These are phyloP conservation scores for Saturnispora galanensis DNA, from an alignment of 805 yeast genomes.

Conservation along the genomic window DNA sequence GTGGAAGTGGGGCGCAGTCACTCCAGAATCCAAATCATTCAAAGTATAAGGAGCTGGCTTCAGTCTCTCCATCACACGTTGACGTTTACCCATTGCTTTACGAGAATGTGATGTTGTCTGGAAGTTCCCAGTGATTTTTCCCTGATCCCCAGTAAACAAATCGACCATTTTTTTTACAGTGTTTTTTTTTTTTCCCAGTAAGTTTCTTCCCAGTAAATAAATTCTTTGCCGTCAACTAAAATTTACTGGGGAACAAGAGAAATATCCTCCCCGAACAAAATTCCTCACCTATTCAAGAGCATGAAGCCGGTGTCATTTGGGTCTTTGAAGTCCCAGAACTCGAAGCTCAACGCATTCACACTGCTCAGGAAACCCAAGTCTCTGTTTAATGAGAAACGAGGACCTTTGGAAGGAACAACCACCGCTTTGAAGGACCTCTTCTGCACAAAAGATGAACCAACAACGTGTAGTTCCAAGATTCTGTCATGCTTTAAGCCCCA, in stretches of 20 bases:
- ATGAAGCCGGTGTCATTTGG: conserved; percentile 2
- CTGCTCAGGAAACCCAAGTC: conserved; percentile 21
- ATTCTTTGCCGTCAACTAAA: not conserved
- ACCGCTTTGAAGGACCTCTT: conserved; percentile 75
- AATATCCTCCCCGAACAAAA: too few relatives aligned
- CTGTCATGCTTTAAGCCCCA: conserved; percentile 60
- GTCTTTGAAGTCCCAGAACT: conserved; percentile 12
- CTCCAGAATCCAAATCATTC: conserved; percentile 19
- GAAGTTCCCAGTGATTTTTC: too few relatives aligned
- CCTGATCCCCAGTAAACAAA: too few relatives aligned
- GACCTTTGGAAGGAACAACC: conserved; percentile 12
- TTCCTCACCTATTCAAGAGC: too few relatives aligned
- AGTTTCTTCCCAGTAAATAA: not conserved
- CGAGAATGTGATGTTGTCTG: too few relatives aligned
- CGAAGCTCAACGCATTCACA: conserved; percentile 31
- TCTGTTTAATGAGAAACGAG: not conserved
- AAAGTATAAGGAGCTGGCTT: conserved; percentile 28
- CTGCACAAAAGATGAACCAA: conserved; percentile 47
- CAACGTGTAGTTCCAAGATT: conserved; percentile 72
- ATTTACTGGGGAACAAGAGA: too few relatives aligned
- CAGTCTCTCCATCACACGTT: conserved; percentile 22
- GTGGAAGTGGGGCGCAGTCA: conserved; percentile 16
- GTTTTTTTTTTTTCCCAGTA: too few relatives aligned
- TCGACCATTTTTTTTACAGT: too few relatives aligned
- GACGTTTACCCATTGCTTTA: conserved; percentile 3